phyloP scores from a whole-genome alignment of 768 basidiomycete genomes.

The Tubosaeta sp. region DNA sequence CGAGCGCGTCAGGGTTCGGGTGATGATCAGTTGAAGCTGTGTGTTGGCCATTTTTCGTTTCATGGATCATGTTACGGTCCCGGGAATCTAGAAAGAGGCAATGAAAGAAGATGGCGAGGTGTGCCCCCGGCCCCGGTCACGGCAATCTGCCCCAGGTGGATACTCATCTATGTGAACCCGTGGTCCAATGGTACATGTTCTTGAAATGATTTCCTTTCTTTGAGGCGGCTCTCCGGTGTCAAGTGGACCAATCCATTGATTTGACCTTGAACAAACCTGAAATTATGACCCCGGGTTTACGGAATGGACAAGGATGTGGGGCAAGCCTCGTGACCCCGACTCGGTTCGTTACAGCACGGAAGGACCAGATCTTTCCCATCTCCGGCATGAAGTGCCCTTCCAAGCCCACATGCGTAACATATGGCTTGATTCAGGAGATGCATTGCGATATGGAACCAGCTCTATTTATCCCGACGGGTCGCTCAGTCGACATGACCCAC shows the following conservation, averaged over 20 bases:
- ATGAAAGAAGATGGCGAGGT: slow-evolving; percentile 15
- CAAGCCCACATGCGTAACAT: too few relatives aligned
- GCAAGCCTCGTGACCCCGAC: too few relatives aligned
- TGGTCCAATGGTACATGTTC: too few relatives aligned
- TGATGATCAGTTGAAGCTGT: not conserved
- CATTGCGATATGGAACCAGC: not conserved
- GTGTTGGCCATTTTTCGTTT: slow-evolving; percentile 16
- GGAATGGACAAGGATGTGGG: too few relatives aligned
- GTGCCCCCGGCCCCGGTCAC: not conserved
- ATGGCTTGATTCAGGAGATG: not conserved
- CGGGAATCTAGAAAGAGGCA: slow-evolving; percentile 4
- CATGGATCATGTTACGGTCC: slow-evolving; percentile 8
- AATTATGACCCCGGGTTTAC: too few relatives aligned
- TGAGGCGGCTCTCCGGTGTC: too few relatives aligned
- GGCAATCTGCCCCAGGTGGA: not conserved
- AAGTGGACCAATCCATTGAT: too few relatives aligned
- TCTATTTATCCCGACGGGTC: not conserved
- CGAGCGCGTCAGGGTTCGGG: slow-evolving; percentile 32
- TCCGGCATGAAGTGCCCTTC: not conserved
- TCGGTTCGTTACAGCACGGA: not conserved
- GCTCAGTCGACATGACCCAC: too few relatives aligned
- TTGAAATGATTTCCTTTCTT: too few relatives aligned
- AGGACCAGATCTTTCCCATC: not conserved
- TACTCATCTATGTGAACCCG: too few relatives aligned
- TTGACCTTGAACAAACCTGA: too few relatives aligned